Evolutionary conservation across 2,329 filamentous ascomycete species (phyloP), one percentile per base, ranked within the genome.

Genomic region (Trichoderma hamatum): DNA sequence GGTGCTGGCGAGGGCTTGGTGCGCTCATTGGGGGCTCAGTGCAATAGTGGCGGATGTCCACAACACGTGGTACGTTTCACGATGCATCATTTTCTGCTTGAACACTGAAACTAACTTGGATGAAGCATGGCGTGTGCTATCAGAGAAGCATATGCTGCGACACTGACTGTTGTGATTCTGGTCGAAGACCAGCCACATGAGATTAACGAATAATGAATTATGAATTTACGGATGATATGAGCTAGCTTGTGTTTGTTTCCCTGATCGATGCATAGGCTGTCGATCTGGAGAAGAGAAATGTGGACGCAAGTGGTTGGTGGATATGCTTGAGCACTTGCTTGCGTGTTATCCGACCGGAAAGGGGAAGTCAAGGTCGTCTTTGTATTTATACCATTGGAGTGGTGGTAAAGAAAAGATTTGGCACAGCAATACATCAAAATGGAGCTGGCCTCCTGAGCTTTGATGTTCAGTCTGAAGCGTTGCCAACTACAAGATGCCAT

Each of bases 1-100:
- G 78, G 91, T 93, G 4, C 84, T 94, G 73, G 91, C 89, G 1
- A 82, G 91, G 71, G 90, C 91, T 7, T 94, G 91, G 91, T 93
- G 91, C 76, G 86, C 90, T 67, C 89, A 92, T 74, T 92, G 90
- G 86, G 91, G 91, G 2, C 79, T 92, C 73, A 89, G 86, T 75
- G 91, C 91, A 1, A 81, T 94, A 21, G 86, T 93, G 69, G 90
- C 90, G 10, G 89, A 93, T 77, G 77, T 92, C 64, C 82, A 85
- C 69, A 87, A 85, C 80, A 93, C 91, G 19, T 93, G 87, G 86
- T 88, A 74, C 78, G 86, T 82, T 59, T 24, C 63, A 62, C 43
- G 61, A 28, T 61, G 66, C 39, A 36, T 59, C 16, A 34, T 32
- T 34, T 68, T 10, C 52, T 19, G 70, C 16, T 61, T 43, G 16